Base-by-base conservation (phyloP, 768 basidiomycete species). In the Russula earlei region DNA sequence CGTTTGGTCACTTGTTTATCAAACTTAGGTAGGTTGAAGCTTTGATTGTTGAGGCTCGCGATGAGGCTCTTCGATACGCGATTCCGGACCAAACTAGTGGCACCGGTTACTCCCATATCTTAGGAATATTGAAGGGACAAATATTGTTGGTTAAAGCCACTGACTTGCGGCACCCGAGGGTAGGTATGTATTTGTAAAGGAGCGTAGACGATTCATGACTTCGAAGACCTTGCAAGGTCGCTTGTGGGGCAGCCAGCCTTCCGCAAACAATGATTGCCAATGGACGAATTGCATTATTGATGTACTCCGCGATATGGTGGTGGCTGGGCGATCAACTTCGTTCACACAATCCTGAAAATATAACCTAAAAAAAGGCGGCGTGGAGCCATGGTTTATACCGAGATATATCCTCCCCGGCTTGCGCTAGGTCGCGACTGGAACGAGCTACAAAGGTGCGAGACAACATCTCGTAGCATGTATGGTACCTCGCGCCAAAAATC, bases 401-500 rank as follows among this genome's bases (percentile, higher is more conserved):
- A 77, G 55, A 88, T 82, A 68, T 91, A 91, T 38, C 85, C 85
- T 40, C 85, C 83, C 53, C 84, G 79, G 65, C 74, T 78, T 15
- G 83, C 73, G 12, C 77, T 72, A 36, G 80, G 80, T 63, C 82
- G 78, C 61, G 84, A 82, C 48, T 84, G 82, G 38, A 87, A 78
- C 42, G 77, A 77, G 15, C 85, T 82, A 68, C 87, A 90, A 37
- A 91, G 69, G 69, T 91, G 87, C 20, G 83, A 79, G 49, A 85
- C 67, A 22, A 92, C 84, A 63, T 91, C 90, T 41, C 77, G 76
- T 43, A 90, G 67, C 81, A 92, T 86, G 62, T 88, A 90, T 4
- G 90, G 90, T 3, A 91, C 87, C 69, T 92, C 90, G 67, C 82
- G 74, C 89, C 89, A 91, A 69, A 92, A 92, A 66, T 91, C 87